Conservation (phyloP, 371 early-diverging fungal species). For the Apophysomyces elegans region DNA sequence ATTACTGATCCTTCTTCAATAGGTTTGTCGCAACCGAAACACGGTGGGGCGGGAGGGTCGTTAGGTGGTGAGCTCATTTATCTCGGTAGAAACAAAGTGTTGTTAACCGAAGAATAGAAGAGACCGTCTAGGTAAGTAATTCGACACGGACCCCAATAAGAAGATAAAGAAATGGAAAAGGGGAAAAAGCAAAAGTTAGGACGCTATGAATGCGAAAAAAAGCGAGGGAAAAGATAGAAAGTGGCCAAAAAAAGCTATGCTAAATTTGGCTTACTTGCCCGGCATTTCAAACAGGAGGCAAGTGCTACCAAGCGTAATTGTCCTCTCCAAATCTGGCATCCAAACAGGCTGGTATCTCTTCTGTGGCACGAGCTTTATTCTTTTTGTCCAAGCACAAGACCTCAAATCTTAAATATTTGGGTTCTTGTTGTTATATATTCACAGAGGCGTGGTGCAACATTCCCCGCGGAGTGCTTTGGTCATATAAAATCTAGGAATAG, state of each 20-base stretch:
- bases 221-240: constrained; percentile 7
- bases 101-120: too few species aligned
- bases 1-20: constrained; percentile 83
- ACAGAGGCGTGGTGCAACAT: background rate
- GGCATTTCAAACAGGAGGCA: constrained; percentile 9
- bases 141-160: background rate
- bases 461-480: constrained; percentile 5
- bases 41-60: constrained; percentile 35
- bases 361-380: constrained; percentile 4
- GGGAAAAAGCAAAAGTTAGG: background rate
- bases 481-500: background rate
- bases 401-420: background rate
- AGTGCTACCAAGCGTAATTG: constrained; percentile 5
- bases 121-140: background rate
- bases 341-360: constrained; percentile 8
- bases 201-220: background rate
- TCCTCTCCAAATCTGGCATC: constrained; percentile 6
- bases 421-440: background rate
- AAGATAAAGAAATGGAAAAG: background rate
- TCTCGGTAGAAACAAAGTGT: background rate
- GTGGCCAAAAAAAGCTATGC: background rate
- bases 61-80: constrained; percentile 7
- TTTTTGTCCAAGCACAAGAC: background rate
- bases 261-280: constrained; percentile 10
- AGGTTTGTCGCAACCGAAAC: constrained; percentile 70